Percentiles rank a stretch among this genome's conserved stretches.
Conservation (phyloP, 306 rosid genomes). For the Alnus glutinosa region DNA sequence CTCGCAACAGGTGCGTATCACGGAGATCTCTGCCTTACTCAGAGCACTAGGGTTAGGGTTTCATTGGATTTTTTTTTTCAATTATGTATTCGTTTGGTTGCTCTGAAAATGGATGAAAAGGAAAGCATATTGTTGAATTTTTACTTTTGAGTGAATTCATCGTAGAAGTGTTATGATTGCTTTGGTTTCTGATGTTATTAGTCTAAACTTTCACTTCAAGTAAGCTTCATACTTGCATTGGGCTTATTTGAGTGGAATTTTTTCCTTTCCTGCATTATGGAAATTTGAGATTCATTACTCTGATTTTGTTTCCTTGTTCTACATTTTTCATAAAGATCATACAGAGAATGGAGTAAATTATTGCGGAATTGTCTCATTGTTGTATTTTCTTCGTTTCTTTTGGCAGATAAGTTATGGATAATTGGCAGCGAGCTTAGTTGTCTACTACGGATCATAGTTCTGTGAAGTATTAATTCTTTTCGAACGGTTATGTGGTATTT, state of each 20-base stretch:
- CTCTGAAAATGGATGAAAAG: constrained; percentile 5
- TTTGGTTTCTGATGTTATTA: neutral
- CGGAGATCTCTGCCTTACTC: constrained; percentile 13
- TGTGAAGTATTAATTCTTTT: neutral
- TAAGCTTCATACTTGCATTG: constrained; percentile 23
- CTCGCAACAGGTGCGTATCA: constrained; percentile 20
- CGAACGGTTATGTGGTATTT: neutral
- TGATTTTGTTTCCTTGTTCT: neutral
- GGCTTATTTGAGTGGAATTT: neutral
- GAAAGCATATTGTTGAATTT: neutral
- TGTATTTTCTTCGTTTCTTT: neutral
- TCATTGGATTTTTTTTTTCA: constrained; percentile 9
- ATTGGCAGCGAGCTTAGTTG: neutral
- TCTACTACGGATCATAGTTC: neutral
- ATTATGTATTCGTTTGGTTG: neutral
- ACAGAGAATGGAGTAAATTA: neutral
- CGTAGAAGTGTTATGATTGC: neutral
- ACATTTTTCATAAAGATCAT: neutral
- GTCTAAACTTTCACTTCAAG: constrained; percentile 1
- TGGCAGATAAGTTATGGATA: constrained; percentile 26
- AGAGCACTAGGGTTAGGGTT: constrained; percentile 25
- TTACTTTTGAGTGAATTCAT: neutral
- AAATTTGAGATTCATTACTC: neutral
- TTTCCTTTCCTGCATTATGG: neutral
- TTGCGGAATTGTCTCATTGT: constrained; percentile 1